Evolutionary conservation across 495 filamentous ascomycete species (phyloP).

Genomic region (Cudoniella acicularis): DNA sequence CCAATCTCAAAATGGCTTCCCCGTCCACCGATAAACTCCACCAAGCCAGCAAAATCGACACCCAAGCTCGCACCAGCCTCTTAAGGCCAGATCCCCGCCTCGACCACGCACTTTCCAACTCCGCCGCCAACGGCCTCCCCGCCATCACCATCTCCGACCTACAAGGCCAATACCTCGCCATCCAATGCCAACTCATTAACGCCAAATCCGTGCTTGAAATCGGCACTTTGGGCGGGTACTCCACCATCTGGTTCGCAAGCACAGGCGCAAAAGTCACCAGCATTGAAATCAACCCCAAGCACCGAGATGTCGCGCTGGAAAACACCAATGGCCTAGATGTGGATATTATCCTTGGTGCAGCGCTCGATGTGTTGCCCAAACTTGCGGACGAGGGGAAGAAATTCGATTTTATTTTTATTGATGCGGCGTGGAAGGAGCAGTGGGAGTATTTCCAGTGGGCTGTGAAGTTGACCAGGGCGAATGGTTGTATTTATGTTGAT

Average conservation of each 20-base stretch:
- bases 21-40: conserved; percentile 4
- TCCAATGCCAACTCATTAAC: conserved; percentile 31
- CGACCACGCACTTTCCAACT: conserved; percentile 17
- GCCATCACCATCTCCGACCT: conserved; percentile 32
- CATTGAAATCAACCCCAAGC: conserved; percentile 39
- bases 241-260: conserved; percentile 46
- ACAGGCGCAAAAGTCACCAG: conserved; percentile 40
- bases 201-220: conserved; percentile 46
- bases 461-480: conserved; percentile 36
- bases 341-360: conserved; percentile 43
- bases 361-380: conserved; percentile 38
- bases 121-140: conserved; percentile 17
- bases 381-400: conserved; percentile 35
- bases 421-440: conserved; percentile 47
- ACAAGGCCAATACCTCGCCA: conserved; percentile 37
- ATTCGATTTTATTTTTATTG: conserved; percentile 51
- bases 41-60: conserved; percentile 4
- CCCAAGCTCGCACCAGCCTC: conserved; percentile 1
- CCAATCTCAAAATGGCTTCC: not conserved
- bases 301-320: conserved; percentile 38
- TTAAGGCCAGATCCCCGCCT: conserved; percentile 17
- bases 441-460: conserved; percentile 45
- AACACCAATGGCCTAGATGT: conserved; percentile 38
- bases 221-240: conserved; percentile 50
- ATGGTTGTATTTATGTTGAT: conserved; percentile 43